These are phyloP conservation scores for Akebia trifoliata DNA, from an alignment of 164 flowering plant genomes.

Conservation along the genomic window DNA sequence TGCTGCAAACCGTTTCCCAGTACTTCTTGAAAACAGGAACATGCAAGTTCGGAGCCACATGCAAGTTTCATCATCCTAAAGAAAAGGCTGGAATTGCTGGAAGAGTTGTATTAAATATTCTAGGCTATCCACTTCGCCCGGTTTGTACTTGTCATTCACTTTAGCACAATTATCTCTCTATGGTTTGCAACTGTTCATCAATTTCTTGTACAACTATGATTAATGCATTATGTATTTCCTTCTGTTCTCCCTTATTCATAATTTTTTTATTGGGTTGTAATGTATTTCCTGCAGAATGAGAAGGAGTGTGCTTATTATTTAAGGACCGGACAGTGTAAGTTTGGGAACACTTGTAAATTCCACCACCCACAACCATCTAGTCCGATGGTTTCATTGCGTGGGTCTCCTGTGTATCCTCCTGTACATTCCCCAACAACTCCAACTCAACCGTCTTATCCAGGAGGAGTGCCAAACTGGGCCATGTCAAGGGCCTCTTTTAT, in stretches of 20 bases:
- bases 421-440: conserved; percentile 72
- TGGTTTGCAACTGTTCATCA: conserved; percentile 4
- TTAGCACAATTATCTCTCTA: conserved; percentile 2
- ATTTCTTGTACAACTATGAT: neutral
- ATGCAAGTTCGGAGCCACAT: conserved; percentile 95
- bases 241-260: neutral
- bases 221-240: neutral
- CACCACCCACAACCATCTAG: conserved; percentile 93
- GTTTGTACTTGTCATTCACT: conserved; percentile 35
- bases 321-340: conserved; percentile 95
- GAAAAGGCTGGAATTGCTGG: conserved; percentile 93
- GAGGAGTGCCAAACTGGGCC: conserved; percentile 67
- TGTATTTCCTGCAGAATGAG: conserved; percentile 59
- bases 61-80: conserved; percentile 97
- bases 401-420: conserved; percentile 79
- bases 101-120: conserved; percentile 65
- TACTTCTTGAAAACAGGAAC: conserved; percentile 93
- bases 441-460: conserved; percentile 73
- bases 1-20: conserved; percentile 35
- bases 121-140: conserved; percentile 97
- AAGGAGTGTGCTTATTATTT: conserved; percentile 85
- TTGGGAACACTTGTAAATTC: conserved; percentile 89
- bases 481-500: conserved; percentile 77
- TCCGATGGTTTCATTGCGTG: conserved; percentile 67
- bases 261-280: neutral